Conservation (phyloP, 345 rosid genomes). For the Streptanthus diversifolius region DNA sequence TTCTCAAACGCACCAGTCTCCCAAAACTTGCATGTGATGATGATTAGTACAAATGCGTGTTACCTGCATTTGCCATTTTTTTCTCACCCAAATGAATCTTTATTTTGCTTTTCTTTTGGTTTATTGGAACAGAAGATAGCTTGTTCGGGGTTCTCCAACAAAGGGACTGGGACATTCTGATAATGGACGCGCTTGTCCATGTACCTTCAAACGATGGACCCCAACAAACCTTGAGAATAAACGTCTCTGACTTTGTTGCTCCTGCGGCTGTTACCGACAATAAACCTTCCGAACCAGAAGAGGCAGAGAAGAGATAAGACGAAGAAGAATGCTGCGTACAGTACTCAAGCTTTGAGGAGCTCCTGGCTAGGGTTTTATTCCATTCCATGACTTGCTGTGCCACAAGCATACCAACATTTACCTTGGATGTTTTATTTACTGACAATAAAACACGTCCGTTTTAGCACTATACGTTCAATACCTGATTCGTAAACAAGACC, state of each 20-base stretch:
- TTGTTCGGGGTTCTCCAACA: constrained; percentile 46
- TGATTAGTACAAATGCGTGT: neutral
- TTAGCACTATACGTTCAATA: constrained; percentile 8
- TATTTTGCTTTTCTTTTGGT: neutral
- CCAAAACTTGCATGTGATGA: neutral
- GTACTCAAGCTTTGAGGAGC: neutral
- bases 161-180: constrained; percentile 77
- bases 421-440: constrained; percentile 6
- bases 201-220: constrained; percentile 72
- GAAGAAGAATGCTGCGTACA: neutral
- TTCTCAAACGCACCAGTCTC: neutral
- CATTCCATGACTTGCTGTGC: constrained; percentile 5
- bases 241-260: constrained; percentile 38
- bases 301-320: constrained; percentile 31
- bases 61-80: neutral
- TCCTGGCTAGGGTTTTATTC: neutral
- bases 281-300: constrained; percentile 33
- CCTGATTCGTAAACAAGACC: neutral
- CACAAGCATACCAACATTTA: neutral
- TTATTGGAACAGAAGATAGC: constrained; percentile 33
- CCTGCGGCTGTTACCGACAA: constrained; percentile 39
- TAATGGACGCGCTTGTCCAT: constrained; percentile 86
- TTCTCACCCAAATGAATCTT: neutral
- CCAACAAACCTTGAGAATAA: constrained; percentile 57
- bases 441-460: neutral